These are phyloP conservation scores for Austroboletus festivus DNA, from an alignment of 768 basidiomycete genomes.

Conservation along the genomic window DNA sequence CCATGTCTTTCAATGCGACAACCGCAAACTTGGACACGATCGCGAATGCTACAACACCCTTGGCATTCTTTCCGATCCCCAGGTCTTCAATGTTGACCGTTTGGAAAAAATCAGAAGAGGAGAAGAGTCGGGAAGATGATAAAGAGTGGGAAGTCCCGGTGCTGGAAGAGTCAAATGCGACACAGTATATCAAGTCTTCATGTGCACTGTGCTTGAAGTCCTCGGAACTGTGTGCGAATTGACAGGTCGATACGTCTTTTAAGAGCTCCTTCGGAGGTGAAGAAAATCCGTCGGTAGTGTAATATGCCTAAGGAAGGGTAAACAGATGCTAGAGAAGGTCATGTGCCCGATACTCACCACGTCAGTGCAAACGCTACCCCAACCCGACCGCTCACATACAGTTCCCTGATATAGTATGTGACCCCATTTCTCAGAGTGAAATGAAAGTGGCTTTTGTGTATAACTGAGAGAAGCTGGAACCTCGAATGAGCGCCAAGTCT, in stretches of 20 bases:
- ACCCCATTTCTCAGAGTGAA: conserved; percentile 81
- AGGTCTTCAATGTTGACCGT: conserved; percentile 71
- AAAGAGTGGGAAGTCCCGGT: conserved; percentile 42
- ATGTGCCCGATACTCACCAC: conserved; percentile 44
- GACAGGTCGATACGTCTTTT: conserved; percentile 70
- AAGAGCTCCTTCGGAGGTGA: conserved; percentile 58
- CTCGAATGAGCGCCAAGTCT: conserved; percentile 80
- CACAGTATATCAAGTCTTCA: conserved; percentile 79
- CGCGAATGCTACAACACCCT: conserved; percentile 89
- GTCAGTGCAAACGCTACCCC: conserved; percentile 63
- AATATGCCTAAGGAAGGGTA: conserved; percentile 63
- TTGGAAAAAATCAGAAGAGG: conserved; percentile 82
- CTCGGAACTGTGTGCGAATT: conserved; percentile 84
- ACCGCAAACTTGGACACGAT: conserved; percentile 92
- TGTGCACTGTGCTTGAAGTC: conserved; percentile 80
- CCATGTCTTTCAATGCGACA: conserved; percentile 77
- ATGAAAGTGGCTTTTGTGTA: conserved; percentile 68
- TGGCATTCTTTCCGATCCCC: conserved; percentile 79
- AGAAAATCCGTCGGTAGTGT: conserved; percentile 82
- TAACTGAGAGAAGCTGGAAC: conserved; percentile 50
- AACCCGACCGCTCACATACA: conserved; percentile 52
- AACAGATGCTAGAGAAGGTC: conserved; percentile 2
- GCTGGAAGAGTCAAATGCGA: conserved; percentile 71
- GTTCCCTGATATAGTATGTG: conserved; percentile 80
- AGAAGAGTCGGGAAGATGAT: conserved; percentile 68